Evolutionary conservation across 225 moss, liverwort and hornwort species (phyloP), one percentile per base, ranked within the genome.

Genomic region (Sphagnum tenellum): DNA sequence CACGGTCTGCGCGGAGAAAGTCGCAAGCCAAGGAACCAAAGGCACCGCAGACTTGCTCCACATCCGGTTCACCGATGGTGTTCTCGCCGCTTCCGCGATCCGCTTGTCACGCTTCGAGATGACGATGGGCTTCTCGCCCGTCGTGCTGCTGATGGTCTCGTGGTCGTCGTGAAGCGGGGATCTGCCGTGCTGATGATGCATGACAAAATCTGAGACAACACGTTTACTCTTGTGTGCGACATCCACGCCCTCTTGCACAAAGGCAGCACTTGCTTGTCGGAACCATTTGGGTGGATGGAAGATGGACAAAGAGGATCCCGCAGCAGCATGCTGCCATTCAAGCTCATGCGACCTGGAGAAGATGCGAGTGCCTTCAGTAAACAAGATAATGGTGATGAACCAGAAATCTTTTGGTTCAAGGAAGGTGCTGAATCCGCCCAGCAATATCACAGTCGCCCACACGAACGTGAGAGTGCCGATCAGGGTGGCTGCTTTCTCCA

Each of bases 401-500:
- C 81, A 78, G 70, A 93, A 93, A 69, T 88, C 89, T 8, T 44
- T 70, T 8, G 59, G 12, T 13, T 50, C 73, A 8, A 83, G 55
- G 3, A 50, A 46, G 3, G 64, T 48, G 49, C 85, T 83, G 59
- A 93, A 90, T 10, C 92, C 89, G 44, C 92, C 92, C 14, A 92
- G 74, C 59, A 93, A 59, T 45, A 93, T 88, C 57, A 93, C 88
- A 12, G 90, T 93, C 5, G 93, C 90, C 90, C 88, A 90, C 11
- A 88, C n/a, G 58, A 93, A 90, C 5, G 86, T 76, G 10, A 86
- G 55, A 3, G 76, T 67, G 47, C 88, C 89, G 11, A 82, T 49
- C 52, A 72, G 72, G 55, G 83, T 84, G 0, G 93, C 81, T 7
- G 73, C 63, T 59, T 75, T 90, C 76, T 93, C 93, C 49, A 90